Conservation (phyloP, 306 rosid genomes). For the Prunus davidiana region DNA sequence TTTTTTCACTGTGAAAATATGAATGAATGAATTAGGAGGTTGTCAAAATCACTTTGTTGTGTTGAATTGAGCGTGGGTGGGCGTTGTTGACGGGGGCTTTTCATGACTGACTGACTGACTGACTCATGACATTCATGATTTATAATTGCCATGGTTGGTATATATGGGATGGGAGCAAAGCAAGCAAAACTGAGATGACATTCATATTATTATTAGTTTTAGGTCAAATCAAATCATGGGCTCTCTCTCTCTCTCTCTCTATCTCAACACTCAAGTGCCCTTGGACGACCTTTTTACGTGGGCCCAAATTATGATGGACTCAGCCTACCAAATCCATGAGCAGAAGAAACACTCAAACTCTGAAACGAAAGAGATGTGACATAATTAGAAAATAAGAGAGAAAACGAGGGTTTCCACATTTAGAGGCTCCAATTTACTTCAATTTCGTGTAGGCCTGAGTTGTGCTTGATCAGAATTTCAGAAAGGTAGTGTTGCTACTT, state of each 20-base stretch:
- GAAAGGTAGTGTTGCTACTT: background rate
- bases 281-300: slow-evolving; percentile 15
- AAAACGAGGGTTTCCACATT: background rate
- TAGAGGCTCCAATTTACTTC: background rate
- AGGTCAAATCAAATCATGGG: slow-evolving; percentile 41
- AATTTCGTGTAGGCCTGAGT: too few species aligned
- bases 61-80: slow-evolving; percentile 18
- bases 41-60: slow-evolving; percentile 33
- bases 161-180: slow-evolving; percentile 15
- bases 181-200: slow-evolving; percentile 15
- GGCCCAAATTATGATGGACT: slow-evolving; percentile 32
- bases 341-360: background rate
- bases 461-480: background rate
- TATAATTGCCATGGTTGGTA: slow-evolving; percentile 16
- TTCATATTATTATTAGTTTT: slow-evolving; percentile 29
- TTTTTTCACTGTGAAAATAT: too few species aligned
- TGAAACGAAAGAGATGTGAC: slow-evolving; percentile 7
- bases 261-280: slow-evolving; percentile 13
- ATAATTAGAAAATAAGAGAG: background rate
- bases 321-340: slow-evolving; percentile 29
- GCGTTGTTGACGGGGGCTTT: slow-evolving; percentile 32
- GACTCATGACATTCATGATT: background rate
- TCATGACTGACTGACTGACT: slow-evolving; percentile 11
- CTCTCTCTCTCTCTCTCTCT: background rate
- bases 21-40: slow-evolving; percentile 30